Evolutionary conservation across 75 land plant species (phyloP), one percentile per base, ranked within the genome.

Genomic region (Sequoiadendron giganteum): DNA sequence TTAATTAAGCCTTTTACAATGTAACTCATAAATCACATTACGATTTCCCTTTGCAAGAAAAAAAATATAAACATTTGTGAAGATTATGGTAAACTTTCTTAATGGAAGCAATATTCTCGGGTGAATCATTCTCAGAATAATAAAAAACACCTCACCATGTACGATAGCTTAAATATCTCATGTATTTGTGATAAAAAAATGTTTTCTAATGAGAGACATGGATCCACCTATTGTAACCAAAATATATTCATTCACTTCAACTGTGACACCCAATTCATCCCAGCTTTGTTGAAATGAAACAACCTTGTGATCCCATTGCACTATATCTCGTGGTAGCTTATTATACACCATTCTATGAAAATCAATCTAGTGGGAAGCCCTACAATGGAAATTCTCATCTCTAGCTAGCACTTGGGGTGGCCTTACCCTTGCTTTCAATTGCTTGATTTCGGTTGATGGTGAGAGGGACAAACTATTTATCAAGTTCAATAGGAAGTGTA

Each of bases 121-220:
- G 88, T 78, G 89, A 55, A 85, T 91, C 90, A 78, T 86, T 89
- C 68, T 84, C 89, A 42, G 94, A 92, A 76, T 89, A 91, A 86
- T 94, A 93, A 78, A 93, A 79, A 61, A 96, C 94, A 11, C 98
- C 98, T 88, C 96, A 88, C 98, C 96, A 95, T 58, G 96, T 96
- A 91, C 92, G 92, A 84, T 96, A 96, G 47, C 98, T 96, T 25
- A 93, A 90, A 87, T 73, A 73, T 36, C 76, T 73, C 2, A 3
- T 32, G 14, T 73, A 36, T 73, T 73, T 13, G 54, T 91, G 42
- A 0, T 96, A 95, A 95, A 85, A 89, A 94, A 92, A 34, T 40
- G 86, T 38, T 87, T 88, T 34, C 98, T 94, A 21, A 94, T 92
- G 11, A 90, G 89, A 28, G 98, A 96, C 85, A 94, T 86, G 87